Evolutionary conservation across 1,284 basidiomycete species (phyloP), one percentile per base, ranked within the genome.

Genomic region (Heimioporus punctisporus): DNA sequence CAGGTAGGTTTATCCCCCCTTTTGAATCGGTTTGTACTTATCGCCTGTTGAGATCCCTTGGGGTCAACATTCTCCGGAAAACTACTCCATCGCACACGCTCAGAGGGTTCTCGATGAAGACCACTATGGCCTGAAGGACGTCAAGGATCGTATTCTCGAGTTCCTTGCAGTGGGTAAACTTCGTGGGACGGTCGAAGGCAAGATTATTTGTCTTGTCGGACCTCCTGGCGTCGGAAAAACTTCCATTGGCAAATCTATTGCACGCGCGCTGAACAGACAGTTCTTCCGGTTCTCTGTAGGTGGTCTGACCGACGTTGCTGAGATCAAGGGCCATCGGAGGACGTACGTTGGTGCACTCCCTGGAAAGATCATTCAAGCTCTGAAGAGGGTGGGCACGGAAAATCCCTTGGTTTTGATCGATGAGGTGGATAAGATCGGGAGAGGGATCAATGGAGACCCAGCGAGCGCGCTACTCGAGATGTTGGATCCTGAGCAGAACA

Each of bases 391-490:
- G 17, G 94, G 94, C 31, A 97, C 94, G 6, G 96, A 98, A 76
- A 99, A 99, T 71, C 97, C 97, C 1, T 81, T 99, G 21, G 93
- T 97, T 21, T 77, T 99, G 48, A 98, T 99, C 60, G 97, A 99
- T 66, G 97, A 99, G 73, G 93, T 99, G 25, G 97, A 99, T 80
- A 99, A 99, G 82, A 95, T 99, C 58, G 95, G 95, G n/a, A 82
- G 93, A 25, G 93, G 95, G 0, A 89, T 93, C 69, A 97, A 98
- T 64, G 97, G 97, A 4, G 97, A 99, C 72, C 97, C 97, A 6
- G 85, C 93, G 1, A 95, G 93, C 59, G 97, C 97, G 0, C 73
- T 99, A 50, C 77, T 99, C 44, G 97, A 99, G 76, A 98, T 98
- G 95, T 79, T 99, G 49, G 97, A 99, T 72, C 97, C 97, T 0